These are phyloP conservation scores for Achaetomium macrosporum DNA, from an alignment of 2,329 filamentous ascomycete genomes.

Conservation along the genomic window DNA sequence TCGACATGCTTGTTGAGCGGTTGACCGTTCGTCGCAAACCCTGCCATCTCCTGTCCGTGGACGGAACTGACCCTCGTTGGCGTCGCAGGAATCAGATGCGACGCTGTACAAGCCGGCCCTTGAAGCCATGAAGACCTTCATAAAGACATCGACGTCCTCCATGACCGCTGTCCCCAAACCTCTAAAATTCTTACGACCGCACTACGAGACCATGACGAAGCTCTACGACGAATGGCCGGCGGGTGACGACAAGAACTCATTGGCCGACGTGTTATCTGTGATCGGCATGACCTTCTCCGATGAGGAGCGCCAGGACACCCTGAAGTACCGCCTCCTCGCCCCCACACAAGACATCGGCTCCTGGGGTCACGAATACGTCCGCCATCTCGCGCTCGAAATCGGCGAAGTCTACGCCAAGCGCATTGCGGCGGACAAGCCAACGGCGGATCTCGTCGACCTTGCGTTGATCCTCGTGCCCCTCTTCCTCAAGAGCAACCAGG, in stretches of 20 bases:
- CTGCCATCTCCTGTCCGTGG: neutral
- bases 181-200: conserved; percentile 92
- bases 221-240: conserved; percentile 85
- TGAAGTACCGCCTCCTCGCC: conserved; percentile 89
- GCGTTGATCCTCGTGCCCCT: conserved; percentile 82
- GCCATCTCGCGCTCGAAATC: conserved; percentile 91
- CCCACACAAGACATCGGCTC: conserved; percentile 89
- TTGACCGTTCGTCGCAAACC: conserved; percentile 59
- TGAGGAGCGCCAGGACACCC: conserved; percentile 88
- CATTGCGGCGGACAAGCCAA: conserved; percentile 75
- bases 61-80: conserved; percentile 17
- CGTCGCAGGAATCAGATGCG: conserved; percentile 68
- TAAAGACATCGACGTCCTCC: conserved; percentile 98
- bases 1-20: conserved; percentile 96
- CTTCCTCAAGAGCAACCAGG: conserved; percentile 94
- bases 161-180: conserved; percentile 99
- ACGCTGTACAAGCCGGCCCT: conserved; percentile 87
- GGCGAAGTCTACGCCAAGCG: conserved; percentile 90
- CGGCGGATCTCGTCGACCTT: conserved; percentile 78
- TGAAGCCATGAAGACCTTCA: conserved; percentile 95
- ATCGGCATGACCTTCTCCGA: conserved; percentile 99
- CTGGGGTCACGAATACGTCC: conserved; percentile 97
- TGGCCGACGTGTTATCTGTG: conserved; percentile 94
- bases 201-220: conserved; percentile 85
- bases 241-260: conserved; percentile 76